These are phyloP conservation scores for Sugiyamaella grinbergsii DNA, from an alignment of 1,139 yeast genomes.

Conservation along the genomic window DNA sequence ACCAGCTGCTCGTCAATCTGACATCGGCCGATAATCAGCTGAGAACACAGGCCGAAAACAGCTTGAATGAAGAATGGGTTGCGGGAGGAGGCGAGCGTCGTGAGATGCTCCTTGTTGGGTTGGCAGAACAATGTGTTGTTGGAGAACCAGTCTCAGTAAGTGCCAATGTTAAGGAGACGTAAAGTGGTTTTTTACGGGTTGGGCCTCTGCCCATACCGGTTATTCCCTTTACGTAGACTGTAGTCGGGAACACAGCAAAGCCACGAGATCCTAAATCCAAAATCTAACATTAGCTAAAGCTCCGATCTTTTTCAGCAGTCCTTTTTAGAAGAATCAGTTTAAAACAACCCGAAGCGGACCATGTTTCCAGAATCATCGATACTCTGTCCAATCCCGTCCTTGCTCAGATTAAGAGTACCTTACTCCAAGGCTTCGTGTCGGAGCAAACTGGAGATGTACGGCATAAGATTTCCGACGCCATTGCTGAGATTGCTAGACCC, in stretches of 20 bases:
- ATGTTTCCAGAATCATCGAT: conserved; percentile 78
- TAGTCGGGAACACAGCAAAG: too few relatives aligned
- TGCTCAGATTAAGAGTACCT: conserved; percentile 61
- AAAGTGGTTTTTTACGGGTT: not conserved
- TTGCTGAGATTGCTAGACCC: conserved; percentile 75
- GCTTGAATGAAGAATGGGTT: conserved; percentile 74
- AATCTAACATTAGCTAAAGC: conserved; percentile 26
- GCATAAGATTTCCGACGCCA: conserved; percentile 91
- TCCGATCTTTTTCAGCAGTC: conserved; percentile 74
- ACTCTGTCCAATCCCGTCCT: conserved; percentile 61
- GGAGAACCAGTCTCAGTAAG: conserved; percentile 58
- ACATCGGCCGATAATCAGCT: conserved; percentile 74
- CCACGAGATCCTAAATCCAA: not conserved
- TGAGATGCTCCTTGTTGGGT: conserved; percentile 69
- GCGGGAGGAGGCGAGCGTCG: conserved; percentile 52
- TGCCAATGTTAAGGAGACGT: not conserved
- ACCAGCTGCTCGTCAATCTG: conserved; percentile 64
- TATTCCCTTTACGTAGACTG: too few relatives aligned
- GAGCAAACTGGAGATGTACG: conserved; percentile 73
- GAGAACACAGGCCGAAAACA: conserved; percentile 77
- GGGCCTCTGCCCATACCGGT: conserved; percentile 1
- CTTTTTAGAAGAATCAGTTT: conserved; percentile 84
- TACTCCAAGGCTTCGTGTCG: conserved; percentile 71
- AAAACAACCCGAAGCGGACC: conserved; percentile 67
- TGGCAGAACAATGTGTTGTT: conserved; percentile 75